phyloP scores from a whole-genome alignment of 2,329 filamentous ascomycete species.

The Metarhizium rileyi region DNA sequence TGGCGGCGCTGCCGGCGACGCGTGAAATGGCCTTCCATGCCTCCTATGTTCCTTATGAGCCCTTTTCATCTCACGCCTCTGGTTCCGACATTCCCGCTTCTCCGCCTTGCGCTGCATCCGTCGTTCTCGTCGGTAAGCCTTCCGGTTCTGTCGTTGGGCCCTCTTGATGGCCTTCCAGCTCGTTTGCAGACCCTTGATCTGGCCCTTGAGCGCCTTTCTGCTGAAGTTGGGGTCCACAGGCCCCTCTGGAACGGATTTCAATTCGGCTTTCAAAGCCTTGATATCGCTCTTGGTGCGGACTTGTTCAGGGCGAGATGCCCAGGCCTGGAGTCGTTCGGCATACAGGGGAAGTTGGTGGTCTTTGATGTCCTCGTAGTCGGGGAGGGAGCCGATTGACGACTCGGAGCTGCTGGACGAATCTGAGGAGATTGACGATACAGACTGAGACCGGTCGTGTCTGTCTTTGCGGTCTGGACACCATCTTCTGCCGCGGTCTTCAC shows the following conservation, averaged over 20 bases:
- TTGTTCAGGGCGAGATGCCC: conserved; percentile 40
- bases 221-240: conserved; percentile 9
- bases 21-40: conserved; percentile 5
- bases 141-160: conserved; percentile 20
- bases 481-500: background rate
- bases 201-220: conserved; percentile 26
- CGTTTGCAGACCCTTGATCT: conserved; percentile 35
- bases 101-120: conserved; percentile 20
- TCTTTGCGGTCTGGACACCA: conserved; percentile 7
- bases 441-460: conserved; percentile 20
- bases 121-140: conserved; percentile 21
- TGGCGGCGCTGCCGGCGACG: conserved; percentile 2
- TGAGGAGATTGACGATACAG: conserved; percentile 25
- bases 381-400: conserved; percentile 42
- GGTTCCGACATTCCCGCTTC: conserved; percentile 22
- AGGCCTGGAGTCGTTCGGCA: conserved; percentile 33
- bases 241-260: conserved; percentile 26
- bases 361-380: conserved; percentile 40
- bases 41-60: conserved; percentile 21
- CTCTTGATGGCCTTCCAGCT: conserved; percentile 30
- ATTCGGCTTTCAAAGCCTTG: conserved; percentile 29
- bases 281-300: conserved; percentile 37
- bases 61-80: conserved; percentile 19
- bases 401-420: conserved; percentile 24
- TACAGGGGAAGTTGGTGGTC: conserved; percentile 39